phyloP scores from a whole-genome alignment of 2,329 filamentous ascomycete genomes.

The Penicillium hesseltinei region DNA sequence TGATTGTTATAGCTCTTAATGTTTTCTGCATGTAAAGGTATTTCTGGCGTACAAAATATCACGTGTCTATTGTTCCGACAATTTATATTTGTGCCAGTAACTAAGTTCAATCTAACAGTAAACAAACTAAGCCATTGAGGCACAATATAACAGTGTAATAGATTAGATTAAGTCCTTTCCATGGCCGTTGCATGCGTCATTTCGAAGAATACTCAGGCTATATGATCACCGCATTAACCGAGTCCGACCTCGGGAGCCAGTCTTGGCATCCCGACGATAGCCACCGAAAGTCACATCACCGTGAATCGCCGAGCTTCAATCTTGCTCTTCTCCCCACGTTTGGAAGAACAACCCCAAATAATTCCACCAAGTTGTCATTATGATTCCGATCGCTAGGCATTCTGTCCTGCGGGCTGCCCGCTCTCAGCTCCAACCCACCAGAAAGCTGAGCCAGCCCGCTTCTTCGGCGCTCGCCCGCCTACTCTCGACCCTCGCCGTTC shows the following conservation, averaged over 20 bases:
- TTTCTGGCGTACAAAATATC: conserved; percentile 35
- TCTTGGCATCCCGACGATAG: conserved; percentile 39
- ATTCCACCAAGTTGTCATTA: conserved; percentile 15
- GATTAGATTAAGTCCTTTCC: background rate
- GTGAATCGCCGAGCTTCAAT: conserved; percentile 26
- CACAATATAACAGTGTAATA: background rate
- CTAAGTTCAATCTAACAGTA: background rate
- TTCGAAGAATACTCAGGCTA: conserved; percentile 12
- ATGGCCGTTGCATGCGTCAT: conserved; percentile 1
- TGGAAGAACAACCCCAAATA: conserved; percentile 12
- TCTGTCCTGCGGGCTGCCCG: conserved; percentile 45
- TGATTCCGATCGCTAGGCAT: conserved; percentile 39
- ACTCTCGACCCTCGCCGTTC: conserved; percentile 82
- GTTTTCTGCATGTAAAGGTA: conserved; percentile 33
- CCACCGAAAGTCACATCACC: conserved; percentile 29
- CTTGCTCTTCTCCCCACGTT: conserved; percentile 14
- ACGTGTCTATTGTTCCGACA: conserved; percentile 26
- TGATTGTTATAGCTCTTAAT: conserved; percentile 33
- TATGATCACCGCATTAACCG: conserved; percentile 31
- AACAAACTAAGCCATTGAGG: background rate
- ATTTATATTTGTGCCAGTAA: conserved; percentile 1
- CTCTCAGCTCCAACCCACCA: conserved; percentile 46
- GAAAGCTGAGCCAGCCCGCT: conserved; percentile 44
- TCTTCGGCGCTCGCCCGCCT: conserved; percentile 64
- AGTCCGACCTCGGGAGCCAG: conserved; percentile 36